Percentiles rank a stretch among this genome's conserved stretches.
phyloP scores from a whole-genome alignment of 768 basidiomycete genomes.

The Leccinum ochraceum region DNA sequence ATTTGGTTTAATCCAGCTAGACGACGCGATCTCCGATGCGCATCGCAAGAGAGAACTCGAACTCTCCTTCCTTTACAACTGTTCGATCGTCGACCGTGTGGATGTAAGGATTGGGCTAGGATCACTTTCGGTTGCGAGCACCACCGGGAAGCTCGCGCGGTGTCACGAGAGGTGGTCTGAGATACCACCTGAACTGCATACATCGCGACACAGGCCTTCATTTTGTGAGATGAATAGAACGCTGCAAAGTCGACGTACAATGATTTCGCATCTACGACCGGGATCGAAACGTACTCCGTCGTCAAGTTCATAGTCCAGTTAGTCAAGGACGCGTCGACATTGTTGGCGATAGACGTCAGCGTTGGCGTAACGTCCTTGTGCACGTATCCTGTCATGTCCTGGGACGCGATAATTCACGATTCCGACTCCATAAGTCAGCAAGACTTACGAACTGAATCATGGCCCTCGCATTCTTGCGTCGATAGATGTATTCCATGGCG shows the following conservation, averaged over 20 bases:
- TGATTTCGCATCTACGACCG: conserved; percentile 20
- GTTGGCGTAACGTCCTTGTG: conserved; percentile 8
- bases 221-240: background rate
- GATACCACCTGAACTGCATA: conserved; percentile 35
- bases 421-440: background rate
- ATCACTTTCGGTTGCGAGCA: conserved; percentile 45
- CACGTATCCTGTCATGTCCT: conserved; percentile 41
- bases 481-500: conserved; percentile 47
- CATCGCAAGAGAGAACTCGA: conserved; percentile 42
- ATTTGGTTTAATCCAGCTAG: background rate
- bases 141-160: conserved; percentile 39
- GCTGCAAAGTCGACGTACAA: conserved; percentile 28
- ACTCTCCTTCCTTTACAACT: conserved; percentile 37
- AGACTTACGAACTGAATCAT: conserved; percentile 49
- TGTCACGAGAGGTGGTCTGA: conserved; percentile 51
- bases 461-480: conserved; percentile 44
- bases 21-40: background rate
- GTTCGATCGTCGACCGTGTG: conserved; percentile 35
- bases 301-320: conserved; percentile 34
- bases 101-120: conserved; percentile 43
- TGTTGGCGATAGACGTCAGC: conserved; percentile 33
- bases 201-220: background rate
- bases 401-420: background rate
- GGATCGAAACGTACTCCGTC: conserved; percentile 31
- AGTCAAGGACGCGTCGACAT: conserved; percentile 48